Conservation (phyloP, 345 rosid genomes). For the Erodium maritimum region DNA sequence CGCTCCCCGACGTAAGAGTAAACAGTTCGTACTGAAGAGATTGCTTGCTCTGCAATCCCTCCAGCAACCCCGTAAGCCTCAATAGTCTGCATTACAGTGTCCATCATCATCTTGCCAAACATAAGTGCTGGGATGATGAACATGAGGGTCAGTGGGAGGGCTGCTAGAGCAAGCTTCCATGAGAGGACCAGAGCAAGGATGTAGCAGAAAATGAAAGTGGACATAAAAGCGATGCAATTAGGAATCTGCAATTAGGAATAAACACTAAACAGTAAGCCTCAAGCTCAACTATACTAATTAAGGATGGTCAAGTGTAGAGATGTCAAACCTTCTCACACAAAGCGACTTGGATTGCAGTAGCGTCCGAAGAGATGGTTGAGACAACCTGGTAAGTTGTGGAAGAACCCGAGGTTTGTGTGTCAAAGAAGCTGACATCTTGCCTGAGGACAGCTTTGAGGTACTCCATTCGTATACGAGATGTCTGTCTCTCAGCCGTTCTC, state of each 20-base stretch:
- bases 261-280: not conserved
- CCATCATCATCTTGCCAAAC: slow-evolving; percentile 63
- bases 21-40: slow-evolving; percentile 51
- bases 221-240: slow-evolving; percentile 33
- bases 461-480: slow-evolving; percentile 45
- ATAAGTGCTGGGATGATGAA: slow-evolving; percentile 47
- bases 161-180: slow-evolving; percentile 51
- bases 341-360: slow-evolving; percentile 57
- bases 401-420: slow-evolving; percentile 48
- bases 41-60: slow-evolving; percentile 57
- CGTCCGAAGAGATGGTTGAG: slow-evolving; percentile 46
- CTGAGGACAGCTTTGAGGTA: slow-evolving; percentile 57
- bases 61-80: slow-evolving; percentile 54
- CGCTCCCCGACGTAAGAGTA: slow-evolving; percentile 52
- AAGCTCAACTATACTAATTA: no score
- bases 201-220: slow-evolving; percentile 49
- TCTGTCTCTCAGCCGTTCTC: slow-evolving; percentile 60
- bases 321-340: slow-evolving; percentile 45
- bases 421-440: slow-evolving; percentile 59
- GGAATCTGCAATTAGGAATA: slow-evolving; percentile 42
- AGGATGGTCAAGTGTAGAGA: no score
- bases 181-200: slow-evolving; percentile 34
- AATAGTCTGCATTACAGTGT: slow-evolving; percentile 39
- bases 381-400: slow-evolving; percentile 53
- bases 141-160: slow-evolving; percentile 43